phyloP scores from a whole-genome alignment of 306 rosid genomes.

The Nissolia schottii region DNA sequence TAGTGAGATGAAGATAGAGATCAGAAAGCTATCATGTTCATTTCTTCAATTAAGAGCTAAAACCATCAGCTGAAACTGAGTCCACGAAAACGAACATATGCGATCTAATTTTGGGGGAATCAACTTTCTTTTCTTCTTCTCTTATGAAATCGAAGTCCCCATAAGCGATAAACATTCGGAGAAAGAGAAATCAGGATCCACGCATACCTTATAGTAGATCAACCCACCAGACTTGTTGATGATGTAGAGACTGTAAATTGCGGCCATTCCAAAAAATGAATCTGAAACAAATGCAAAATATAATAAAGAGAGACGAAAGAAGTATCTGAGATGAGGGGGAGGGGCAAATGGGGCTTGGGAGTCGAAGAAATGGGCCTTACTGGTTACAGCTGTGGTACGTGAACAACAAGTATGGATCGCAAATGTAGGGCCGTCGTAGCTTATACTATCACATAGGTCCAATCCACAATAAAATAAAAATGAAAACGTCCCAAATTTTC shows the following conservation, averaged over 20 bases:
- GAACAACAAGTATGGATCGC: too few species aligned
- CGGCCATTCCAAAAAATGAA: slow-evolving; percentile 56
- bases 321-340: not conserved
- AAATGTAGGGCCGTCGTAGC: too few species aligned
- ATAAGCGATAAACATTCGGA: not conserved
- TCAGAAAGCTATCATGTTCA: not conserved
- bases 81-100: not conserved
- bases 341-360: too few species aligned
- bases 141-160: too few species aligned
- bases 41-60: not conserved
- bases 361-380: too few species aligned
- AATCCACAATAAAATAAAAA: too few species aligned
- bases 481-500: too few species aligned
- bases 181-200: not conserved
- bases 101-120: not conserved
- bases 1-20: not conserved
- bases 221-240: slow-evolving; percentile 93
- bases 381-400: too few species aligned
- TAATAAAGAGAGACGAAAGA: not conserved
- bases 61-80: not conserved
- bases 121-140: too few species aligned
- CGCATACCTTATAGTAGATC: slow-evolving; percentile 77
- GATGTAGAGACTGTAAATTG: slow-evolving; percentile 86
- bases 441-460: too few species aligned
- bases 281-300: slow-evolving; percentile 2